Conservation (phyloP, 495 filamentous ascomycete genomes). For the Daldinia caldariorum region DNA sequence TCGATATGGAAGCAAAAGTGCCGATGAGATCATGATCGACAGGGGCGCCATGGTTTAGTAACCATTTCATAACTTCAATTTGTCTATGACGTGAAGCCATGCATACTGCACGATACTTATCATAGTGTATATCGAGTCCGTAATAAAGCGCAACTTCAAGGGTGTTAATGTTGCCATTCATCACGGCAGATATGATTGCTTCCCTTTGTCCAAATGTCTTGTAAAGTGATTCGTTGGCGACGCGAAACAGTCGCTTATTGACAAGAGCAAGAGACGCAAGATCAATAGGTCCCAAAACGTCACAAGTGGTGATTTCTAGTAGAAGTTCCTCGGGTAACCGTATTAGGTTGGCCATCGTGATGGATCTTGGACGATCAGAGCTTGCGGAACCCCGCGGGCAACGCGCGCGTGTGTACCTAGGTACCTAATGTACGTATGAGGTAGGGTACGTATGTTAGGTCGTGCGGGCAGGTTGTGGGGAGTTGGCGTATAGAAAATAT, state of each 20-base stretch:
- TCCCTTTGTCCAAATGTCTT: not conserved
- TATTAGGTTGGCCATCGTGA: not conserved
- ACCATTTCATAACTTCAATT: not conserved
- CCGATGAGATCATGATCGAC: not conserved
- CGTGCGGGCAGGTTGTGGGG: too few relatives aligned
- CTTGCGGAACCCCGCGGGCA: too few relatives aligned
- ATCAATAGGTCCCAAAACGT: not conserved
- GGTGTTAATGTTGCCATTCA: not conserved
- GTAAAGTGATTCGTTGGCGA: not conserved
- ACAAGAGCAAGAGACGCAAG: slow-evolving; percentile 4
- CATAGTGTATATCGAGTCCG: not conserved
- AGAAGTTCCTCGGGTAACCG: not conserved
- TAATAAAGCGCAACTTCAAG: not conserved
- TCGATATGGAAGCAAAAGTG: not conserved
- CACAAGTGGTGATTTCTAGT: not conserved
- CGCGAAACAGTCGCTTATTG: not conserved
- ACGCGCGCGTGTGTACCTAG: too few relatives aligned
- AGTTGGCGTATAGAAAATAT: too few relatives aligned
- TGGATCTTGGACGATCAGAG: not conserved
- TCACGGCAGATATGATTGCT: not conserved
- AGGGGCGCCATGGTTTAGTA: not conserved
- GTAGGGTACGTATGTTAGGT: too few relatives aligned
- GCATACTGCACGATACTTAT: not conserved
- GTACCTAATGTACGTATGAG: too few relatives aligned
- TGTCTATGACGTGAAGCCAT: not conserved